Evolutionary conservation across 2,329 filamentous ascomycete species (phyloP), one percentile per base, ranked within the genome.

Genomic region (Sclerotinia subarctica): DNA sequence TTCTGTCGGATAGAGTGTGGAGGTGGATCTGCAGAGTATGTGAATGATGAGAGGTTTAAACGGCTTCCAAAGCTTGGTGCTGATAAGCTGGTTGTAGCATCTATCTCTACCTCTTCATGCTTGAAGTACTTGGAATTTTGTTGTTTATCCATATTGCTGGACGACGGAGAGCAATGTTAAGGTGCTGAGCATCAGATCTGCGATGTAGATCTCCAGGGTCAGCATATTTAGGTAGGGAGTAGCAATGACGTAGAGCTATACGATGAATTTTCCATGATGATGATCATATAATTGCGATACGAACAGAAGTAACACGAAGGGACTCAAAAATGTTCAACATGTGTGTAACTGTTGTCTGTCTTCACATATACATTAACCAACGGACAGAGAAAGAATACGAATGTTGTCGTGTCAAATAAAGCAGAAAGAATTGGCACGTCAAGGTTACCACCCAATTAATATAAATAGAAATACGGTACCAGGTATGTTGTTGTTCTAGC

Each of bases 11-110:
- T 38, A 26, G 64, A 32, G n/a, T 8, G 8, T 32, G 46, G n/a
- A 11, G 57, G 10, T 21, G 44, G 32, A 24, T 70, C 62, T 11
- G 74, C 62, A 46, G 70, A 70, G 67, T 73, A 74, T 38, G 69
- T 56, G 54, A 68, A 76, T 44, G 67, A 57, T 24, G 73, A 68
- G 7, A 76, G 69, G 38, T 76, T 71, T 19, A 76, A 52, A 57
- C 70, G 68, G n/a, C 74, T 71, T 38, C 65, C 69, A 70, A 76
- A 76, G 59, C 69, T 75, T 54, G 73, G 59, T 52, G 69, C 26
- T 29, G 64, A 38, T 54, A 24, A 10, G 32, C 38, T 67, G 24
- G 35, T 26, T 52, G 56, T 4, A 24, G 24, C 7, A 53, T 52
- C 24, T 53, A 17, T 38, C 8, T 62, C 56, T 7, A 5, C 11